Base-by-base conservation (phyloP, 2,329 filamentous ascomycete genomes). In the Lachnellula occidentalis region DNA sequence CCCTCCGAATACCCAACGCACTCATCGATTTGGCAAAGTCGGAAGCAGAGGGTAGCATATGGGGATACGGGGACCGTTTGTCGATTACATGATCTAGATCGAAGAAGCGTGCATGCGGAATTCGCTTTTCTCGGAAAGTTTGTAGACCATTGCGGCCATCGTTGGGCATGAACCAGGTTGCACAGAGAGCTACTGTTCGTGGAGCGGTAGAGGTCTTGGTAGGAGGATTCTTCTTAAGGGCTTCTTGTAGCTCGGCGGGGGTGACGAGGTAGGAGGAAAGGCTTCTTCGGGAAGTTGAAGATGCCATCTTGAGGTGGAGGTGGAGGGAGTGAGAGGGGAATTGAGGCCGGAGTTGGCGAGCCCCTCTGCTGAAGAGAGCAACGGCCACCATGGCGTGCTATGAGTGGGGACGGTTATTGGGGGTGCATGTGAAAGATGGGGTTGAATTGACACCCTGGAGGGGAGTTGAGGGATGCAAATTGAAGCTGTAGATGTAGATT, bases 151-250 rank as follows among this genome's bases (percentile, higher is more conserved):
- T 88, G 58, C 91, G 86, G 51, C 82, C 82, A 63, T 96, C 92
- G 71, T 96, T 97, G 59, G 94, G 94, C 59, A 99, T 82, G 69
- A 96, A 99, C 94, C 94, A 99, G 22, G 90, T 82, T 46, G 92
- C 94, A 72, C 92, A 96, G 42, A 99, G 79, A 2, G 94, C 89
- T 51, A 99, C 85, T 43, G 95, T 86, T 62, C 88, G 85, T 1
- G 92, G 88, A 12, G 90, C 84, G 43, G 89, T 87, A 57, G 88
- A 90, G 65, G 92, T 88, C 58, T 86, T 83, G 51, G 86, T 88
- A 12, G 87, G 81, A 3, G 90, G 81, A 71, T 92, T 95, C 74
- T 87, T 87, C 72, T 87, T 86, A 50, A 99, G 79, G 50, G 91
- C 92, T 61, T 87, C 82, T 67, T 86, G 74, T 54, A 97, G 85